Evolutionary conservation across 2,329 filamentous ascomycete species (phyloP), one percentile per base, ranked within the genome.

Genomic region (Dothideomycetes sp.): DNA sequence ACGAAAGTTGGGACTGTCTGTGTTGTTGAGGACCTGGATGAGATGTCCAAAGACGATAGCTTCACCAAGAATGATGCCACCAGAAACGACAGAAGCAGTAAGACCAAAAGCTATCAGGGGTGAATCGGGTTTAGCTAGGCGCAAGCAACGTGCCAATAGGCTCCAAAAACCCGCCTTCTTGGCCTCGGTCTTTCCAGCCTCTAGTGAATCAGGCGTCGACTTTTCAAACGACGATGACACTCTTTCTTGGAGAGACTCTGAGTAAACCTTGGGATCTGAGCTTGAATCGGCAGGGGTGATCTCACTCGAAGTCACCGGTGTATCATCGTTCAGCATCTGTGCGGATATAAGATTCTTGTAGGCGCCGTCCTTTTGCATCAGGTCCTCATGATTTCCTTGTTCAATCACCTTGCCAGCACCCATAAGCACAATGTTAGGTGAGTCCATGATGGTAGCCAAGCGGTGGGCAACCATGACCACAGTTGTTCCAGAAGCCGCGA

Each of bases 341-440:
- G 46, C 41, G 12, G 43, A 12, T 2, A 49, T 37, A 30, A 49
- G 42, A 16, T 35, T 38, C 16, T 29, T 38, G 37, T 49, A 49
- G 5, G 43, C 36, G 4, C 47, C 45, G 22, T 29, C 35, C 3
- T 25, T 16, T 15, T 36, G 23, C 28, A 49, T 44, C 9, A 82
- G 60, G 47, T 77, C 71, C 5, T 65, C 61, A 51, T 82, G 77
- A n/a, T 68, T 67, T 10, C 81, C 78, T 43, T 67, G 63, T 56
- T 82, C 77, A 1, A 76, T 63, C 17, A 82, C 71, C n/a, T 59
- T 72, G 19, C 80, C 76, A 45, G 80, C 74, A 11, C 80, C 79
- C 40, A 89, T 73, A 1, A 89, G 82, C 48, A 83, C 84, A 24
- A 88, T 86, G n/a, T 80, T 65, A 55, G 89, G 78, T 1, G 84